A percentile compares a stretch with the other conserved stretches of the same genome.
phyloP scores from a whole-genome alignment of 345 rosid species.

The Syzygium aqueum region DNA sequence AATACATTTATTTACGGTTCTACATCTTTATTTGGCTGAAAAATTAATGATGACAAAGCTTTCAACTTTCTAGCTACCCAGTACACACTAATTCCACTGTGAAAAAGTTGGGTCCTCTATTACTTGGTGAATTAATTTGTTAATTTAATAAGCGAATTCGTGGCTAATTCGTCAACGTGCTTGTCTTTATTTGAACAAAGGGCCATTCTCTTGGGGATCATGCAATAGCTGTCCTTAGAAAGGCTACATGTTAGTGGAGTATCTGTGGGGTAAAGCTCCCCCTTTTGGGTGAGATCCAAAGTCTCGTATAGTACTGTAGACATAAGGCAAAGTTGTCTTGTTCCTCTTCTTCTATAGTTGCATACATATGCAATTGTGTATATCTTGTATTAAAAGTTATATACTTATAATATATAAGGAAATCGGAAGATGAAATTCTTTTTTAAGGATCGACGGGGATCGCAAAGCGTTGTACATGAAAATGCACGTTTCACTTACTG shows the following conservation, averaged over 20 bases:
- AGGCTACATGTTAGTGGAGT: background rate
- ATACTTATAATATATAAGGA: background rate
- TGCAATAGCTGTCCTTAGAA: background rate
- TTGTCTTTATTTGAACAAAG: background rate
- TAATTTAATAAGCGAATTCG: background rate
- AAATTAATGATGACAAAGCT: accelerated
- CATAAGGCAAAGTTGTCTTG: background rate
- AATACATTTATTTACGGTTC: background rate
- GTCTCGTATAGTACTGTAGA: background rate
- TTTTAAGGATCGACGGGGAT: background rate
- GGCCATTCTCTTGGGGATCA: background rate
- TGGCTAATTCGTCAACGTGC: background rate
- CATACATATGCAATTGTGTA: background rate
- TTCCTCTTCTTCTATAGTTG: background rate
- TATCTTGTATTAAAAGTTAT: too few relatives aligned
- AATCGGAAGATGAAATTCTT: background rate
- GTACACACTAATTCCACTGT: background rate
- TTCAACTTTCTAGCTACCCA: background rate
- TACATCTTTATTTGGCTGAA: background rate
- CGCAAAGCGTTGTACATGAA: background rate
- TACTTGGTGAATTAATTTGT: background rate
- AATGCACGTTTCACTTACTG: background rate
- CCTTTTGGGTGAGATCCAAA: background rate
- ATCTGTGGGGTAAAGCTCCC: background rate
- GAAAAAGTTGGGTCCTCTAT: background rate